phyloP scores from a whole-genome alignment of 495 filamentous ascomycete species.

The Penicillium paxilli region DNA sequence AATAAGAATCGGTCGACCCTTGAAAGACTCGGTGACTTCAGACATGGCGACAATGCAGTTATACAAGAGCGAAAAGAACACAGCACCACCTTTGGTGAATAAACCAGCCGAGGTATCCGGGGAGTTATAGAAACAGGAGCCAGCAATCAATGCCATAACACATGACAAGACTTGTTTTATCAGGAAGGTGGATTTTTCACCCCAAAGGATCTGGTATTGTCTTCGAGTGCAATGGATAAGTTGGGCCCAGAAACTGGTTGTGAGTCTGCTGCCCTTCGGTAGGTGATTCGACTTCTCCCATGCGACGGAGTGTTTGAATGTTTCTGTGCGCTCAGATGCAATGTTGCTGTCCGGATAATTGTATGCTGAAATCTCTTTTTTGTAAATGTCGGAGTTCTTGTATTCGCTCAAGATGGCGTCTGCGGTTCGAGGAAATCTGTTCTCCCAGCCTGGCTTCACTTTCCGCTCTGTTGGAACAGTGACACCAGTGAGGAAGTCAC shows the following conservation, averaged over 20 bases:
- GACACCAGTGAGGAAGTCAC: slow-evolving; percentile 68
- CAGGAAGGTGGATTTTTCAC: slow-evolving; percentile 57
- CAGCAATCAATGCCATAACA: slow-evolving; percentile 37
- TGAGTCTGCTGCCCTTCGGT: slow-evolving; percentile 49
- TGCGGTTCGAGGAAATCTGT: slow-evolving; percentile 44
- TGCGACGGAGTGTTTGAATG: slow-evolving; percentile 47
- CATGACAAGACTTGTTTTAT: slow-evolving; percentile 53
- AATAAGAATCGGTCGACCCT: slow-evolving; percentile 65
- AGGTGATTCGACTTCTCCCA: slow-evolving; percentile 38
- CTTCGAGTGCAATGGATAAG: slow-evolving; percentile 51
- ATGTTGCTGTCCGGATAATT: slow-evolving; percentile 40
- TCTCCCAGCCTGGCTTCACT: slow-evolving; percentile 52
- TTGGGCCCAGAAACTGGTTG: slow-evolving; percentile 56
- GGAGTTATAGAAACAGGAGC: slow-evolving; percentile 40
- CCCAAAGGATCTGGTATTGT: slow-evolving; percentile 59
- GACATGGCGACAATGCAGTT: slow-evolving; percentile 69
- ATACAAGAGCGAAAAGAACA: slow-evolving; percentile 73
- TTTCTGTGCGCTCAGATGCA: slow-evolving; percentile 42
- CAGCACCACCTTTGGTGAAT: slow-evolving; percentile 51
- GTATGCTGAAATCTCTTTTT: slow-evolving; percentile 40
- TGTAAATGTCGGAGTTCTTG: slow-evolving; percentile 34
- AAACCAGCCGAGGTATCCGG: slow-evolving; percentile 39
- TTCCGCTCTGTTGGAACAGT: slow-evolving; percentile 68
- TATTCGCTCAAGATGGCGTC: slow-evolving; percentile 39
- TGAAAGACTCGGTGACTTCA: slow-evolving; percentile 69